Evolutionary conservation across 805 yeast species (phyloP), one percentile per base, ranked within the genome.

Genomic region (Candida patagonica): DNA sequence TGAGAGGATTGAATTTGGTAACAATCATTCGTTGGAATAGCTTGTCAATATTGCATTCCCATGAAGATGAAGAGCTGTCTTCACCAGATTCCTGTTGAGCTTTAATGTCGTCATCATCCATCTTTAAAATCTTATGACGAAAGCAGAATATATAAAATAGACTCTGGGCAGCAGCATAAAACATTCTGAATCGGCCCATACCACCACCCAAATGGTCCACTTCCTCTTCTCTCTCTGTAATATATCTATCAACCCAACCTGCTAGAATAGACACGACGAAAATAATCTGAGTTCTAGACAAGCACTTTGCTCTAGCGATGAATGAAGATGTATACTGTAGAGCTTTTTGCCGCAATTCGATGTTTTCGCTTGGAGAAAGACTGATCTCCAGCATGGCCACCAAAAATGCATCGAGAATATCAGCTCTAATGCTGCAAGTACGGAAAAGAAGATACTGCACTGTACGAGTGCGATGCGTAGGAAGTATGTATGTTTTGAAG

Each of bases 291-390:
- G 74, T 68, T 38, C 74, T 73, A 1, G 83, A 66, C 22, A 89
- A 65, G 30, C 74, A 73, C 47, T 77, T 76, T 8, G 95, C 95
- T 41, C 98, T 72, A 1, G 97, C 92, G 43, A 89, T 75, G 54
- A 78, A 89, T 2, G 96, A 85, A 1, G 95, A 79, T 41, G 89
- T 70, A 57, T 92, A 89, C 60, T 92, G 97, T 72, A 88, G 73
- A 2, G 96, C 82, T 64, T 88, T 88, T 48, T 86, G 76, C 50
- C 94, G 73, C 48, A 77, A 80, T 41, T 84, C 89, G 26, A 77
- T 63, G 20, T 76, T 71, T 56, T 82, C 87, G 32, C 67, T 65
- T 7, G 78, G 71, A 38, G 78, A 73, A 57, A 92, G 80, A 2
- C 94, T 85, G 29, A 81, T 73, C 54, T 89, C 96, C 32, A 89